A percentile compares a stretch with the other conserved stretches of the same genome.
These are phyloP conservation scores for Blepharisma undulans DNA, from an alignment of 169 alveolate species.

Conservation along the genomic window DNA sequence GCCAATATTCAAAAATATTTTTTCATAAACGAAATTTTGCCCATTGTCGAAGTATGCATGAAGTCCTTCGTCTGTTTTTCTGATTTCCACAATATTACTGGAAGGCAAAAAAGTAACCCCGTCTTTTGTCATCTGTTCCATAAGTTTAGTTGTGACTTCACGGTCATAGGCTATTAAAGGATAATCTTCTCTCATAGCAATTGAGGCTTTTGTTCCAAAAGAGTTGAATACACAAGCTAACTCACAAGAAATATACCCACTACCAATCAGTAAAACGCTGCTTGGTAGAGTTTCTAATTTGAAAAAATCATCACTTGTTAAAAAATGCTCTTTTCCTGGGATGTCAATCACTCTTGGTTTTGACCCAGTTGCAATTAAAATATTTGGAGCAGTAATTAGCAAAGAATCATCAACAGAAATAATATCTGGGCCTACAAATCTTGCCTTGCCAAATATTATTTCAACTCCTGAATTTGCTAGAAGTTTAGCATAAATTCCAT, in stretches of 20 bases:
- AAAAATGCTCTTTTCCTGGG: conserved; percentile 80
- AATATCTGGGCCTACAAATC: conserved; percentile 33
- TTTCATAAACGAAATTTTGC: background rate
- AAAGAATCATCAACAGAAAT: conserved; percentile 45
- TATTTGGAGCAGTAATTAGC: conserved; percentile 73
- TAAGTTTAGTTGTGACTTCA: conserved; percentile 58
- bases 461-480: conserved; percentile 76
- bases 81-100: conserved; percentile 1
- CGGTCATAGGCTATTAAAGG: conserved; percentile 74
- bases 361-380: conserved; percentile 88
- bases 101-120: conserved; percentile 55
- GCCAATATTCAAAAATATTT: conserved; percentile 85
- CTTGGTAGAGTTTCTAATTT: conserved; percentile 87
- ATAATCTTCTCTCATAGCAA: conserved; percentile 74
- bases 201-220: conserved; percentile 88
- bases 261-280: conserved; percentile 92
- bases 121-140: conserved; percentile 48
- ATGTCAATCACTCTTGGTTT: conserved; percentile 77
- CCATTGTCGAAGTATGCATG: background rate
- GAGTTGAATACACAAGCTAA: conserved; percentile 89
- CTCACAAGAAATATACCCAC: conserved; percentile 95
- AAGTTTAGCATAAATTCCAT: conserved; percentile 75
- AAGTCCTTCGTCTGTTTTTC: background rate
- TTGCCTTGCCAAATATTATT: conserved; percentile 22
- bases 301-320: conserved; percentile 91